Percentiles rank a stretch among this genome's conserved stretches.
These are phyloP conservation scores for Entomortierella beljakovae DNA, from an alignment of 192 early-diverging fungal genomes.

Conservation along the genomic window DNA sequence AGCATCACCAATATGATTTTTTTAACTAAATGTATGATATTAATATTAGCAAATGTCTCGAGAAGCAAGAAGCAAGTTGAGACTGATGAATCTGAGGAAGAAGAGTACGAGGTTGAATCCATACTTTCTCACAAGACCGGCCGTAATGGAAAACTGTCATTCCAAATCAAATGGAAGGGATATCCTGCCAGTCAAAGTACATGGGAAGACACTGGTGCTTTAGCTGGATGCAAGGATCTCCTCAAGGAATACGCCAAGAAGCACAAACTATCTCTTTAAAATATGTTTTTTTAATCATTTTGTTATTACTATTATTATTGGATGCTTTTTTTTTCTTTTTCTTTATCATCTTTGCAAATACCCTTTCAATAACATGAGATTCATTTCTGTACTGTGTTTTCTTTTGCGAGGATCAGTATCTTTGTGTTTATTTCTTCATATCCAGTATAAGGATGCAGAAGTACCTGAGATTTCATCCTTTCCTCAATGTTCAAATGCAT, in stretches of 20 bases:
- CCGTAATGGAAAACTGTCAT: not conserved
- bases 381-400: not conserved
- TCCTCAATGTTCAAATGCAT: slow-evolving; percentile 5
- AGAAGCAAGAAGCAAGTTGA: not conserved
- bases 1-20: not conserved
- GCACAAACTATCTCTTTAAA: slow-evolving; percentile 8
- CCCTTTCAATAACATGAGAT: no score
- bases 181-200: not conserved
- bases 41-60: not conserved
- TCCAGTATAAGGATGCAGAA: slow-evolving; percentile 24
- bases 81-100: not conserved
- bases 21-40: not conserved
- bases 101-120: slow-evolving; percentile 21
- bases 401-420: slow-evolving; percentile 38
- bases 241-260: not conserved
- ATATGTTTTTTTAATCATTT: not conserved
- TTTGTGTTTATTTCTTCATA: slow-evolving; percentile 45
- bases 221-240: not conserved
- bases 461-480: slow-evolving; percentile 55
- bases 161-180: slow-evolving; percentile 15
- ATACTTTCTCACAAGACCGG: slow-evolving; percentile 3
- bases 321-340: no score
- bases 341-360: no score
- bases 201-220: slow-evolving; percentile 1
- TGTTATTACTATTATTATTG: not conserved